Evolutionary conservation across 345 rosid genomes (phyloP).

Genomic region (Gossypium rotundifolium): DNA sequence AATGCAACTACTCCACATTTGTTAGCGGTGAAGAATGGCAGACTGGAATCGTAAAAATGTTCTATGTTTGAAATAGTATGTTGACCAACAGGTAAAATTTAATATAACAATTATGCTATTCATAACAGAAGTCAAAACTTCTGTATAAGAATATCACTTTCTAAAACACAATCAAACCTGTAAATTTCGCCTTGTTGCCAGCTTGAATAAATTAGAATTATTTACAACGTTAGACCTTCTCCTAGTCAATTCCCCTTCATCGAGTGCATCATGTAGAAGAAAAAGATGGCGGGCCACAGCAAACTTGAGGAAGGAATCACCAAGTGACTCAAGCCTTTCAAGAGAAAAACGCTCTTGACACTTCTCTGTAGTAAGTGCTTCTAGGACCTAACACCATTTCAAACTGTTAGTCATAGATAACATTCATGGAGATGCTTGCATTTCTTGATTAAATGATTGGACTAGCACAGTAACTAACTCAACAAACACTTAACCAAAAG

Average conservation of each 20-base stretch:
- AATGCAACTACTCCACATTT: not conserved
- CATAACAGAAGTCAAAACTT: not conserved
- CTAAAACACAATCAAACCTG: constrained; percentile 45
- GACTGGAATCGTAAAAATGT: not conserved
- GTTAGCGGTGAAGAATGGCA: constrained; percentile 1
- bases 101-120: not conserved
- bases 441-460: constrained; percentile 4
- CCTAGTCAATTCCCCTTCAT: constrained; percentile 82
- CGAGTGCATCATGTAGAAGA: constrained; percentile 61
- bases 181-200: constrained; percentile 55
- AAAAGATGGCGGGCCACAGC: constrained; percentile 76
- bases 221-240: constrained; percentile 75
- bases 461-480: not conserved
- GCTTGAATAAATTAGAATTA: constrained; percentile 63
- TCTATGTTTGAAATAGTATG: constrained; percentile 3
- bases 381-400: constrained; percentile 50
- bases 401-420: constrained; percentile 20
- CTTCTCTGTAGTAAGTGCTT: constrained; percentile 93
- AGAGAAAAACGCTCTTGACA: constrained; percentile 95
- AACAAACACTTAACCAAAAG: constrained; percentile 8
- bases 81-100: not conserved
- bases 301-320: constrained; percentile 90
- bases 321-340: constrained; percentile 86
- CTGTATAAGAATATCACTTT: not conserved
- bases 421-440: not conserved